Percentiles rank a stretch among this genome's conserved stretches.
phyloP scores from a whole-genome alignment of 2,329 filamentous ascomycete species.

The Coniochaeta pulveracea region DNA sequence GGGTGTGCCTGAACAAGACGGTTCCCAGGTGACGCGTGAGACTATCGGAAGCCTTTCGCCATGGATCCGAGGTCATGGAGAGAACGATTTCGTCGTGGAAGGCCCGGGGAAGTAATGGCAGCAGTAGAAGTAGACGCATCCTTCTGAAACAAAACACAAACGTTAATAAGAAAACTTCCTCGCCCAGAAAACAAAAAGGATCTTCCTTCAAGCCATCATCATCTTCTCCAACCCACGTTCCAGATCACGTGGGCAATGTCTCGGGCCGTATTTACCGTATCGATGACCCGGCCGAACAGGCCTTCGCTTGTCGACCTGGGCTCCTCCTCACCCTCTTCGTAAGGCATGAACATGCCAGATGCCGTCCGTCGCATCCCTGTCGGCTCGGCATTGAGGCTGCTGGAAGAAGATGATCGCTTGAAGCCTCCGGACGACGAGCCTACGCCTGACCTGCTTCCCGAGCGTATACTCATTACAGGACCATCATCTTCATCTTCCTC shows the following conservation, averaged over 20 bases:
- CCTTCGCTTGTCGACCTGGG: slow-evolving; percentile 44
- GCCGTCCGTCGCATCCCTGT: slow-evolving; percentile 63
- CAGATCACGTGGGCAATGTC: slow-evolving; percentile 62
- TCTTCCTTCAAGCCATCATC: slow-evolving; percentile 15
- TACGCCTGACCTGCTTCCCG: slow-evolving; percentile 11
- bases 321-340: slow-evolving; percentile 59
- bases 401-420: slow-evolving; percentile 36
- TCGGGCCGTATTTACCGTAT: slow-evolving; percentile 65
- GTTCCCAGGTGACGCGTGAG: too few species aligned
- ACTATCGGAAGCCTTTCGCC: too few species aligned
- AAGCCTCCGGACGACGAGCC: slow-evolving; percentile 18
- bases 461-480: slow-evolving; percentile 9
- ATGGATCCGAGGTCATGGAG: too few species aligned
- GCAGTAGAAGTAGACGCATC: slow-evolving; percentile 14
- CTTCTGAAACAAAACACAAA: slow-evolving; percentile 18
- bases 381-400: slow-evolving; percentile 37
- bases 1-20: too few species aligned
- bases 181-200: too few species aligned
- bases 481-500: slow-evolving; percentile 12
- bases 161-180: slow-evolving; percentile 16
- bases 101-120: too few species aligned
- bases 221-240: slow-evolving; percentile 57
- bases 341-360: slow-evolving; percentile 88
- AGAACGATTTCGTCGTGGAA: too few species aligned
- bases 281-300: slow-evolving; percentile 67